These are phyloP conservation scores for Apostasia ramifera DNA, from an alignment of 106 monocot species.

Conservation along the genomic window DNA sequence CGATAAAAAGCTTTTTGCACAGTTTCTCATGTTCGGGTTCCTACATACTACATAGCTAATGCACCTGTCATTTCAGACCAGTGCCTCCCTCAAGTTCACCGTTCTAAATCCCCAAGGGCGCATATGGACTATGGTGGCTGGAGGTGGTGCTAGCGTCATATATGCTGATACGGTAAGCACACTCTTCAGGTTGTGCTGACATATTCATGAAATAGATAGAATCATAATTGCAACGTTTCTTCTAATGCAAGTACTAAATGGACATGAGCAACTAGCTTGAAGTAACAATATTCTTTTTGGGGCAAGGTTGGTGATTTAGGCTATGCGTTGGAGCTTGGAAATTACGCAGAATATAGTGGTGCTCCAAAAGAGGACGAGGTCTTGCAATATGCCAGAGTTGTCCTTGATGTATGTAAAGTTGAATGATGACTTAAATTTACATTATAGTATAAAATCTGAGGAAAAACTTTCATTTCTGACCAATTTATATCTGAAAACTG, in stretches of 20 bases:
- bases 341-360: constrained; percentile 86
- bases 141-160: constrained; percentile 76
- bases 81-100: constrained; percentile 64
- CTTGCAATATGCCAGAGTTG: constrained; percentile 77
- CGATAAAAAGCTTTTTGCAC: too few relatives aligned
- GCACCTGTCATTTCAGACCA: constrained; percentile 30
- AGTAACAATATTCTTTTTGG: background rate
- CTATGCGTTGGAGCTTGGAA: constrained; percentile 78
- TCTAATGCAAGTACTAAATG: background rate
- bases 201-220: too few relatives aligned
- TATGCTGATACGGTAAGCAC: constrained; percentile 63
- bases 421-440: background rate
- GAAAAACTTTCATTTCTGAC: too few relatives aligned
- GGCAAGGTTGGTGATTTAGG: constrained; percentile 78
- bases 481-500: background rate
- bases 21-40: too few relatives aligned
- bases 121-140: constrained; percentile 80
- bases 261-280: background rate
- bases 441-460: too few relatives aligned
- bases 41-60: background rate
- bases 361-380: constrained; percentile 88
- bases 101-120: constrained; percentile 61
- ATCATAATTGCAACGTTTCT: too few relatives aligned
- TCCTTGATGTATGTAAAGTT: constrained; percentile 51
- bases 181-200: background rate